Percentiles rank a stretch among this genome's conserved stretches.
phyloP scores from a whole-genome alignment of 495 filamentous ascomycete genomes.

The Pyronema omphalodes region DNA sequence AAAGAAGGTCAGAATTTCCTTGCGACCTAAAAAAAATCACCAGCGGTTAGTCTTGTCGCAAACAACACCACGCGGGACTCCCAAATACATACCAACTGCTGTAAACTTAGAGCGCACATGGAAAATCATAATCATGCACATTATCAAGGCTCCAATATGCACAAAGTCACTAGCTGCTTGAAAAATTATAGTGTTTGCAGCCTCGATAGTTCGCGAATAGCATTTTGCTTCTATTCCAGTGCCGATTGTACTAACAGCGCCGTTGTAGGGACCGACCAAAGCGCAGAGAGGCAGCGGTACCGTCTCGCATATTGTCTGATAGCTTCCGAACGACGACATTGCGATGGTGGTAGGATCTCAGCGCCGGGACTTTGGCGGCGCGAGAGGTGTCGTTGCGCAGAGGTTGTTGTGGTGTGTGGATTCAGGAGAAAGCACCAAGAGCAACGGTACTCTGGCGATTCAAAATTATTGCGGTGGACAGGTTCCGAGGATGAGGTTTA shows the following conservation, averaged over 20 bases:
- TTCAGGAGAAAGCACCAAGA: constrained; percentile 15
- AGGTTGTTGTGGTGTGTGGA: neutral
- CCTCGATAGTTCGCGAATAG: constrained; percentile 84
- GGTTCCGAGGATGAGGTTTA: neutral
- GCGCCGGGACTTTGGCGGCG: neutral
- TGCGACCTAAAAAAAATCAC: constrained; percentile 53
- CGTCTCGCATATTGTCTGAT: constrained; percentile 68
- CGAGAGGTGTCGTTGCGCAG: neutral
- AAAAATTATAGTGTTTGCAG: constrained; percentile 97
- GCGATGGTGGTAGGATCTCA: neutral
- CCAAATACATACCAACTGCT: constrained; percentile 65
- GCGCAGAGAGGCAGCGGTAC: constrained; percentile 74
- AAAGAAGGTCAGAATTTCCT: constrained; percentile 96
- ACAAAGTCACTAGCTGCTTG: constrained; percentile 78
- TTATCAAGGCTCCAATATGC: constrained; percentile 77
- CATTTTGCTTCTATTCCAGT: constrained; percentile 73
- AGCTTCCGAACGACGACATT: constrained; percentile 79
- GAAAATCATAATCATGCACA: constrained; percentile 92
- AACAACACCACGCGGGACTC: neutral
- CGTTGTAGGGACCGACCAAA: constrained; percentile 48
- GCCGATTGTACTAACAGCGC: constrained; percentile 42
- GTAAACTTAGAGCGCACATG: constrained; percentile 97
- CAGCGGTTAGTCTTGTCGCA: neutral
- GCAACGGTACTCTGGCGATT: neutral
- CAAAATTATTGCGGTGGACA: neutral